Evolutionary conservation across 148 eudicot genomes (phyloP), one percentile per base, ranked within the genome.

Genomic region (Pharnaceum exiguum): DNA sequence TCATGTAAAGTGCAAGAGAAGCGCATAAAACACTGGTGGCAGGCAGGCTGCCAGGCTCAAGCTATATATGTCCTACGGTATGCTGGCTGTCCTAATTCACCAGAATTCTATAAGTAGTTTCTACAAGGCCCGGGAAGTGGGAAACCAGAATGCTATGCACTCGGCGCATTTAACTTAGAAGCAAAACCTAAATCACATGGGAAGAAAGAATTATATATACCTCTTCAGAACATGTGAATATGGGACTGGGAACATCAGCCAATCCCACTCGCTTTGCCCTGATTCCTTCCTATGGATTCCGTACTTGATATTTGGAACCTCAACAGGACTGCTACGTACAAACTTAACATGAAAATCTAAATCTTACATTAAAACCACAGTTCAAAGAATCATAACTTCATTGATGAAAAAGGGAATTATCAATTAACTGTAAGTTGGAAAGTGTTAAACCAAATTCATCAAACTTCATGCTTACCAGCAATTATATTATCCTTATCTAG

Each of bases 241-340:
- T 67, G 51, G 89, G 84, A 66, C 78, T 73, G 38, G 76, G 49
- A 50, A 82, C 73, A 62, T 77, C 76, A 38, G 62, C 94, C 94
- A 86, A 62, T 70, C 67, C 86, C 89, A 82, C 28, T 63, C 51
- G 60, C 60, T 46, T 46, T 51, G 7, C 23, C 74, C 67, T 12
- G 66, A 51, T 47, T 76, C 71, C 51, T 56, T 68, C 5, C 29
- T 51, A 57, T 33, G 64, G 48, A 38, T 35, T 55, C 94, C 94
- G 21, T 77, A 86, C 68, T 77, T 82, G 51, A 86, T 69, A 62
- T 73, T 74, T 31, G 94, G 86, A 72, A 78, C 69, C 40, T 80
- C 76, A 48, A 78, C 43, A 11, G 79, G 85, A 39, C 83, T 82
- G 71, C 94, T 86, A 66, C n/a, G n/a, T n/a, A n/a, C 68, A 75